phyloP scores from a whole-genome alignment of 257 asterid species.

The Solanum pimpinellifolium region DNA sequence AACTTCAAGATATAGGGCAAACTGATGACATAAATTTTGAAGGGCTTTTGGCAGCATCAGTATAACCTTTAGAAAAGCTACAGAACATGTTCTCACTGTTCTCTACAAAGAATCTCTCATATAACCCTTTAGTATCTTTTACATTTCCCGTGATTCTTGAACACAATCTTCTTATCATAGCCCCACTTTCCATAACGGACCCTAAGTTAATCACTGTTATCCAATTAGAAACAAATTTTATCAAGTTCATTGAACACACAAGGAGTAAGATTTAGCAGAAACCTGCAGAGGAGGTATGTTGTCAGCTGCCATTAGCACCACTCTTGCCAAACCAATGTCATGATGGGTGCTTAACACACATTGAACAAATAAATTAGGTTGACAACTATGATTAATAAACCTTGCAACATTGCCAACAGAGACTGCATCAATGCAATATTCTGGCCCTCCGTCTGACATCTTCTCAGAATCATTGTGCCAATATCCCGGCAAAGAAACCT shows the following conservation, averaged over 20 bases:
- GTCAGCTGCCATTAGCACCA: constrained; percentile 70
- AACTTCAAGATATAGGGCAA: not conserved
- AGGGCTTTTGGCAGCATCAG: not conserved
- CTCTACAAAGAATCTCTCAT: not conserved
- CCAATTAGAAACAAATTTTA: not conserved
- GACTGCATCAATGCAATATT: constrained; percentile 80
- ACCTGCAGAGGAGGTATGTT: constrained; percentile 88
- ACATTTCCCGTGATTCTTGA: not conserved
- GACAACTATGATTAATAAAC: constrained; percentile 81
- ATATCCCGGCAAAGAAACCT: constrained; percentile 50
- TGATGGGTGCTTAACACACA: constrained; percentile 66
- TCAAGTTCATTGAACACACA: not conserved
- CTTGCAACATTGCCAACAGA: constrained; percentile 56
- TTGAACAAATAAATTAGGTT: constrained; percentile 80
- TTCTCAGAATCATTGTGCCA: constrained; percentile 30
- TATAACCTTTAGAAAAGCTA: not conserved
- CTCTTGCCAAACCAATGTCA: constrained; percentile 51
- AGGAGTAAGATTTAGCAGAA: not conserved
- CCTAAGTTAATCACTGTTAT: not conserved
- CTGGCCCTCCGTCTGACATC: constrained; percentile 41
- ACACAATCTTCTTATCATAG: not conserved
- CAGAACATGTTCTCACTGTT: not conserved
- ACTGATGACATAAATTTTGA: not conserved
- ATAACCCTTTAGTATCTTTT: not conserved
- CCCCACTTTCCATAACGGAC: not conserved